phyloP scores from a whole-genome alignment of 768 basidiomycete species.

The Phaeotremella fagi region DNA sequence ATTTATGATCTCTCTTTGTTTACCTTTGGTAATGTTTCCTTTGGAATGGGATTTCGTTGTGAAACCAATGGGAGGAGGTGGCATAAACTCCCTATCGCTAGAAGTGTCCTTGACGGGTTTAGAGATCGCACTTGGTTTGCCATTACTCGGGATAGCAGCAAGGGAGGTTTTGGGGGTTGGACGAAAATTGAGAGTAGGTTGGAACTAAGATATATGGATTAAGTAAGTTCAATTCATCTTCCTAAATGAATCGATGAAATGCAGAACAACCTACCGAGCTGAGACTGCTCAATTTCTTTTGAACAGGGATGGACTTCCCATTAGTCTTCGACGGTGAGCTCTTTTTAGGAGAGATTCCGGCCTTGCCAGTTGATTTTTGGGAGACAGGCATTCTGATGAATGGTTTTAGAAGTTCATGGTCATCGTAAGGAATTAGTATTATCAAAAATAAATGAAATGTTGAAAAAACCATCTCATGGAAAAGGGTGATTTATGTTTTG shows the following conservation, averaged over 20 bases:
- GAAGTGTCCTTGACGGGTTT: background rate
- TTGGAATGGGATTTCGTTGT: conserved; percentile 5
- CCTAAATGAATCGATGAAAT: background rate
- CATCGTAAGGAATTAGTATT: too few species aligned
- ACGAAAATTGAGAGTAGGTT: conserved; percentile 32
- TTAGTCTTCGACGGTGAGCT: background rate
- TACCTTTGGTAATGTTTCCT: conserved; percentile 8
- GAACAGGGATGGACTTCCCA: background rate
- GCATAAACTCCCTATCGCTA: conserved; percentile 30
- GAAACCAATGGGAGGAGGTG: conserved; percentile 27
- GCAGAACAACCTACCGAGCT: conserved; percentile 29
- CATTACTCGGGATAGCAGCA: too few species aligned
- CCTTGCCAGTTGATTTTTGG: too few species aligned
- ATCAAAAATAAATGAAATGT: too few species aligned
- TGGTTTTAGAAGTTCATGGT: too few species aligned
- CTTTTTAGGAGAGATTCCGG: too few species aligned
- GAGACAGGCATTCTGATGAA: too few species aligned
- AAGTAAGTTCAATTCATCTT: background rate
- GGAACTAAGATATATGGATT: conserved; percentile 19
- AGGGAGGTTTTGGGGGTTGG: conserved; percentile 3
- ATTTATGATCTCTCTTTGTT: conserved; percentile 22
- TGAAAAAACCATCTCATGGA: too few species aligned
- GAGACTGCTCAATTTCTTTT: conserved; percentile 32
- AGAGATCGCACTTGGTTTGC: background rate
- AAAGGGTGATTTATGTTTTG: background rate